Conservation (phyloP, 2,329 filamentous ascomycete genomes). For the Macrophomina tecta region DNA sequence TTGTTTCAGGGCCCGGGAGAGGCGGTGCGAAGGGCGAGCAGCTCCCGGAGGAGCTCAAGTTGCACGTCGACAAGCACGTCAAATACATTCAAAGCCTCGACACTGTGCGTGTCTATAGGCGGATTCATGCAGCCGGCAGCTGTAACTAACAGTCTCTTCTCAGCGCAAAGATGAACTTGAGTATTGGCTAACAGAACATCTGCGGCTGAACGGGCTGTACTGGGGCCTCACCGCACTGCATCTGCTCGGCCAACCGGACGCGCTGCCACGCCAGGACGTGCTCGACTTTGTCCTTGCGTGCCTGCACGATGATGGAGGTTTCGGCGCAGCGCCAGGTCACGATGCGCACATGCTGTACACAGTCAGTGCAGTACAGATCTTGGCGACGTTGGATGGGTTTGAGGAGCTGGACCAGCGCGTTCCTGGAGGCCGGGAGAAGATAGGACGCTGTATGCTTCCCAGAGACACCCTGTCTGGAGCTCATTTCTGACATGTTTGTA, state of each 20-base stretch:
- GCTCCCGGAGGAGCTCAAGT: constrained; percentile 55
- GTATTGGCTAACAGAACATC: constrained; percentile 97
- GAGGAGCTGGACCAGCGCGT: constrained; percentile 77
- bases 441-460: constrained; percentile 75
- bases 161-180: constrained; percentile 90
- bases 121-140: constrained; percentile 18
- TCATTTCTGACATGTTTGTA: constrained; percentile 43
- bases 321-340: constrained; percentile 91
- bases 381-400: constrained; percentile 84
- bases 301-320: constrained; percentile 85
- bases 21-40: constrained; percentile 49
- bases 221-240: constrained; percentile 93
- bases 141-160: constrained; percentile 28
- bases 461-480: background rate
- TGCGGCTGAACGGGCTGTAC: constrained; percentile 93
- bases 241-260: constrained; percentile 80
- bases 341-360: constrained; percentile 97
- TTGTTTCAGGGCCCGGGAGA: constrained; percentile 65
- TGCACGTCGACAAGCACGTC: constrained; percentile 74
- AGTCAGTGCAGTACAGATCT: constrained; percentile 90
- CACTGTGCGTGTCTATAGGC: constrained; percentile 63
- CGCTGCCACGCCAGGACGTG: constrained; percentile 78
- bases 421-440: constrained; percentile 69
- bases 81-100: constrained; percentile 93
- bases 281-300: constrained; percentile 97